These are phyloP conservation scores for Didymella pinodella DNA, from an alignment of 2,329 filamentous ascomycete genomes.

Conservation along the genomic window DNA sequence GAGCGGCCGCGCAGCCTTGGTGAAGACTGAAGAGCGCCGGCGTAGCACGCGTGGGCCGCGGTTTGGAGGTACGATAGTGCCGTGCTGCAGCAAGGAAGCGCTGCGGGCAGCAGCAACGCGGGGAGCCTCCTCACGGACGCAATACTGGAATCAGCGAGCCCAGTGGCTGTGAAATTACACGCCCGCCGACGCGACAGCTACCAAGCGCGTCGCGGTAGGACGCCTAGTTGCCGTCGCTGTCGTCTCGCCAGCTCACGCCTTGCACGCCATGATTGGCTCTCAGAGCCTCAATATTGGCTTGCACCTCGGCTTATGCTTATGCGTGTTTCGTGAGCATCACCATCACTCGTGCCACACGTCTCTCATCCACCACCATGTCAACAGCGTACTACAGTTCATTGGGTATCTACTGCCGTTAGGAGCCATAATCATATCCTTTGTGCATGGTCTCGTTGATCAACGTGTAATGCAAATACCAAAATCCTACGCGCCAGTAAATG, in stretches of 20 bases:
- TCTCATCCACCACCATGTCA: not conserved
- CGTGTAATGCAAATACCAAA: slow-evolving; percentile 8
- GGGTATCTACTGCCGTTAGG: slow-evolving; percentile 37
- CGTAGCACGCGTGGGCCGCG: not conserved
- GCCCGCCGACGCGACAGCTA: slow-evolving; percentile 1
- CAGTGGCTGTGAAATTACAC: slow-evolving; percentile 1
- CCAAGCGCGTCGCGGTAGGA: slow-evolving; percentile 18
- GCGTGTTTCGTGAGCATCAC: not conserved
- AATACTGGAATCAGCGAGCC: not conserved
- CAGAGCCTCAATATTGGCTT: slow-evolving; percentile 16
- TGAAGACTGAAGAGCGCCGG: not conserved
- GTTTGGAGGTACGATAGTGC: not conserved
- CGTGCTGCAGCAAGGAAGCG: slow-evolving; percentile 24
- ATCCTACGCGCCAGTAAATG: slow-evolving; percentile 7
- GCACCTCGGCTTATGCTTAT: slow-evolving; percentile 1
- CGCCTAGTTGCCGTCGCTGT: slow-evolving; percentile 18
- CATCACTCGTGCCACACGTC: not conserved
- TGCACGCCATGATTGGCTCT: slow-evolving; percentile 22
- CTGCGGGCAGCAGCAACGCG: slow-evolving; percentile 8
- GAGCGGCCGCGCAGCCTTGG: not conserved
- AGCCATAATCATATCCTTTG: slow-evolving; percentile 30
- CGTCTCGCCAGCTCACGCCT: slow-evolving; percentile 20
- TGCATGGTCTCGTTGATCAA: slow-evolving; percentile 14
- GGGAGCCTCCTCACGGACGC: slow-evolving; percentile 4
- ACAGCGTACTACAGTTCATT: slow-evolving; percentile 23